phyloP scores from a whole-genome alignment of 495 filamentous ascomycete species.

The Aspergillus affinis region DNA sequence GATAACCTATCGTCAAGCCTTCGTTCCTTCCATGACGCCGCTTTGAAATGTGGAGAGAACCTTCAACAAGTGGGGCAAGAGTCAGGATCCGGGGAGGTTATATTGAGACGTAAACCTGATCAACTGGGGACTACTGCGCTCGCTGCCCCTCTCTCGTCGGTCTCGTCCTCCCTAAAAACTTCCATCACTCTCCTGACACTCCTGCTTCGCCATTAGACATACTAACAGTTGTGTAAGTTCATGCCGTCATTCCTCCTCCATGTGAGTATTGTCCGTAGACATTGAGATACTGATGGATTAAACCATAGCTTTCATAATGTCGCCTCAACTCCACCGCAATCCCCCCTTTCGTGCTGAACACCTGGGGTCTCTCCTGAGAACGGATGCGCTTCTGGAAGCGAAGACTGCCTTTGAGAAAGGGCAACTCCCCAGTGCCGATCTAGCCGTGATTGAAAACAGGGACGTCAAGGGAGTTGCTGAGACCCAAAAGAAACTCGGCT shows the following conservation, averaged over 20 bases:
- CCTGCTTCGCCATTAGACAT: background rate
- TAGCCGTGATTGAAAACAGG: conserved; percentile 58
- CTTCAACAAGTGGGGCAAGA: background rate
- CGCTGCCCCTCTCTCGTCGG: background rate
- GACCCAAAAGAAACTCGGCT: conserved; percentile 64
- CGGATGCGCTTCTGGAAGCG: conserved; percentile 64
- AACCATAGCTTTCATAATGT: conserved; percentile 28
- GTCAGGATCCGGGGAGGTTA: conserved; percentile 5
- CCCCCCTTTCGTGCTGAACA: conserved; percentile 85
- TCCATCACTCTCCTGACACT: background rate
- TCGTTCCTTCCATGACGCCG: background rate
- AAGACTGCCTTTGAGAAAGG: conserved; percentile 57
- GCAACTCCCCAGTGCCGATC: conserved; percentile 35
- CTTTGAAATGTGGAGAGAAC: conserved; percentile 8
- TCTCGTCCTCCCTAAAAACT: background rate
- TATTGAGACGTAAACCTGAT: background rate
- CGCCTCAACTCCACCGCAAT: conserved; percentile 49
- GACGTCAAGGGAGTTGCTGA: conserved; percentile 66
- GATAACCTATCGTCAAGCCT: background rate
- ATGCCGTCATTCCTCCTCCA: background rate
- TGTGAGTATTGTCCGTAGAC: background rate
- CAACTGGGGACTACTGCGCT: background rate
- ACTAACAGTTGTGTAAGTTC: background rate
- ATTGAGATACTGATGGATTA: background rate
- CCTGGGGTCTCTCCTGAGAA: conserved; percentile 77